Percentiles rank a stretch among this genome's conserved stretches.
phyloP scores from a whole-genome alignment of 257 asterid species.

The Craterostigma plantagineum region DNA sequence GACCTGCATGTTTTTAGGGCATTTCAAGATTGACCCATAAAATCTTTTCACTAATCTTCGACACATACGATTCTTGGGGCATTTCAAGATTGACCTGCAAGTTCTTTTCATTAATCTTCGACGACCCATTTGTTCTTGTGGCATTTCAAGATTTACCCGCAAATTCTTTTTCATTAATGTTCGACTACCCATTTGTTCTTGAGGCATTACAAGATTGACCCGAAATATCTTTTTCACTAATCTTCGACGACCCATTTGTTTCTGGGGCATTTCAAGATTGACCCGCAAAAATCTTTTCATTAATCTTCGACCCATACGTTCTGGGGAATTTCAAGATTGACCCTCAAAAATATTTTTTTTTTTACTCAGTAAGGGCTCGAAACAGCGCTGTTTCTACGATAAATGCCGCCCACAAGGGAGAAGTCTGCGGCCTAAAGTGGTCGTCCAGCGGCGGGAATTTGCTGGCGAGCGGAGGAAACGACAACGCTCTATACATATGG shows the following conservation, averaged over 20 bases:
- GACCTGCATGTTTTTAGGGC: no score
- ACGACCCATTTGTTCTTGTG: no score
- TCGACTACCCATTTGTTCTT: no score
- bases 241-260: neutral
- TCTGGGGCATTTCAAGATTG: neutral
- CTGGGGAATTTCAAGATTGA: neutral
- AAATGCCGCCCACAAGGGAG: slow-evolving; percentile 26
- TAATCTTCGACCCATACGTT: neutral
- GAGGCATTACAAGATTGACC: neutral
- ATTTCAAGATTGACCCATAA: neutral
- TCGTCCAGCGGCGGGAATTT: slow-evolving; percentile 28
- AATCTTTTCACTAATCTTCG: neutral
- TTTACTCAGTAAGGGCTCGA: slow-evolving; percentile 36
- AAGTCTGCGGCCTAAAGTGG: slow-evolving; percentile 69
- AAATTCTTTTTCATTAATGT: no score
- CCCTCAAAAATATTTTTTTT: neutral
- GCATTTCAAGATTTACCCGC: neutral
- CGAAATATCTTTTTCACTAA: neutral
- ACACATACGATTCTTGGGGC: no score
- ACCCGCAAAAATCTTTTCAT: neutral
- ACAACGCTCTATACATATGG: slow-evolving; percentile 44
- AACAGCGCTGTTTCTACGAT: slow-evolving; percentile 19
- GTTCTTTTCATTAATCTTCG: neutral
- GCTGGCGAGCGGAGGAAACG: slow-evolving; percentile 70
- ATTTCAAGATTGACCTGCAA: neutral